Conservation (phyloP, 148 eudicot genomes). For the Cornus controversa region DNA sequence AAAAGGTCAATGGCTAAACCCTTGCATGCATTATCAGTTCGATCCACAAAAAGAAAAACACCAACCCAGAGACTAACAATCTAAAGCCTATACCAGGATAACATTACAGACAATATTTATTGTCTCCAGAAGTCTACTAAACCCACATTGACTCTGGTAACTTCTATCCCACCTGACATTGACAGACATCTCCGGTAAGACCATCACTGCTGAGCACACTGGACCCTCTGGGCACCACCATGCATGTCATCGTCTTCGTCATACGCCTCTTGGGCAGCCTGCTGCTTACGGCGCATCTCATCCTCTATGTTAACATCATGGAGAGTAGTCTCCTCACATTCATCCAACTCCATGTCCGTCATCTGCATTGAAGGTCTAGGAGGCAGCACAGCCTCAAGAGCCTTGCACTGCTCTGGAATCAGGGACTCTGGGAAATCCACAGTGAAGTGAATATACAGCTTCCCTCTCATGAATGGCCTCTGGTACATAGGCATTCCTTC, state of each 20-base stretch:
- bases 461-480: constrained; percentile 62
- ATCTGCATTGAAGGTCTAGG: constrained; percentile 32
- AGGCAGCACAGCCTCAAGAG: constrained; percentile 46
- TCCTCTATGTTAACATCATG: constrained; percentile 66
- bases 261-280: constrained; percentile 41
- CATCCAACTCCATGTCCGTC: constrained; percentile 60
- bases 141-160: too few relatives aligned
- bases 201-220: constrained; percentile 58
- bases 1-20: neutral
- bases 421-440: constrained; percentile 55
- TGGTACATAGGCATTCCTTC: constrained; percentile 67
- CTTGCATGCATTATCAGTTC: neutral
- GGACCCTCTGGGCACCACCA: constrained; percentile 59
- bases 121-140: neutral
- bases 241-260: constrained; percentile 61
- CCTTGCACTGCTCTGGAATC: constrained; percentile 41
- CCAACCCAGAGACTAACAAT: neutral
- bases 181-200: neutral
- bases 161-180: neutral
- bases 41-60: neutral
- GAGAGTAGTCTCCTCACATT: constrained; percentile 59
- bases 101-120: neutral
- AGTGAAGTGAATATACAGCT: constrained; percentile 54
- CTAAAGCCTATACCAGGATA: neutral
- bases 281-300: constrained; percentile 57